Evolutionary conservation across 495 filamentous ascomycete species (phyloP), one percentile per base, ranked within the genome.

Genomic region (Penicillium steckii): DNA sequence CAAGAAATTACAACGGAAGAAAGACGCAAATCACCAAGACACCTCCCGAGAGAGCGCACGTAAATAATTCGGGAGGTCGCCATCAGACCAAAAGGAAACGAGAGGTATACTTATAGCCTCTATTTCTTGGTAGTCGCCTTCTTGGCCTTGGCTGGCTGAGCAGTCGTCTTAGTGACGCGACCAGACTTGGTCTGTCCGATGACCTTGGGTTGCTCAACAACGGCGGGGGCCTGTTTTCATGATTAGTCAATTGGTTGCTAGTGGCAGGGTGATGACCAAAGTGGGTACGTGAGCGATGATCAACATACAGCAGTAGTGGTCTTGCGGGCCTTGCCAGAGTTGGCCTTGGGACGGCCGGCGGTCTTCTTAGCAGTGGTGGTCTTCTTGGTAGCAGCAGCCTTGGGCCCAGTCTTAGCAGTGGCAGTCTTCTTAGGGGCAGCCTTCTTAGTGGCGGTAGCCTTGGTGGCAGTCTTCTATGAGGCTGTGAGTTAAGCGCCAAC

Each of bases 131-230:
- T 67, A n/a, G 82, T 70, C 8, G 80, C 69, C 46, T 78, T 80
- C 75, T 83, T 82, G 47, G 81, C 81, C 67, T 87, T 85, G 19
- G 81, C 70, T 27, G 56, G 48, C 17, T 56, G 56, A 12, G 60
- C 61, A 19, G 80, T 77, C 15, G 83, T 81, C 85, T 96, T 96
- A 40, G 89, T 85, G 55, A 95, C 87, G 50, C 91, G 86, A 15
- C 92, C 91, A 18, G 90, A 88, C 83, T 96, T 96, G 68, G 92
- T 95, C 81, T 90, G 95, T 56, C 80, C 80, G 44, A 91, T 70
- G 50, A 86, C 78, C 59, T 87, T 82, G 56, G 87, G 79, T 75
- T 90, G 85, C 48, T 91, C 85, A 42, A 84, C 83, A 44, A 87
- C 79, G 50, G 90, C 88, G 45, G 80, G 78, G 13, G 84, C 81